phyloP scores from a whole-genome alignment of 2,329 filamentous ascomycete genomes.

The Calonectria honghensis region DNA sequence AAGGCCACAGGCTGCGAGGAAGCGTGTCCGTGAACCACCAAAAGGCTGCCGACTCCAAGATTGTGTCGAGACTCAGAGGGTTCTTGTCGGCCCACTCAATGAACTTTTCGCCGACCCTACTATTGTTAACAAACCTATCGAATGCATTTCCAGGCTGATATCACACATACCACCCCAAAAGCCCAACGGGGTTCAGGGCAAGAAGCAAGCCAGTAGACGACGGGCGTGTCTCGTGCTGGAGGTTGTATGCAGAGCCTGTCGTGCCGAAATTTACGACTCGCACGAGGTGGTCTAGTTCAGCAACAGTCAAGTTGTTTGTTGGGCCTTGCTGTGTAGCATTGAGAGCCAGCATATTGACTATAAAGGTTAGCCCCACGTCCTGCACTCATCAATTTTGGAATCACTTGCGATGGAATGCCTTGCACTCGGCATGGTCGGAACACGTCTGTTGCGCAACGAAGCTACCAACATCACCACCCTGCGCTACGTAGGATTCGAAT shows the following conservation, averaged over 20 bases:
- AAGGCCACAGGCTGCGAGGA: neutral
- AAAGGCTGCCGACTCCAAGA: neutral
- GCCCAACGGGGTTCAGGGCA: neutral
- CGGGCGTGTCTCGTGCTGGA: neutral
- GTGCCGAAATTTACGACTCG: neutral
- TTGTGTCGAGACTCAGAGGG: neutral
- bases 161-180: neutral
- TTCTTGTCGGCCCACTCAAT: neutral
- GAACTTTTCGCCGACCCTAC: neutral
- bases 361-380: neutral
- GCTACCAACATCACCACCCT: conserved; percentile 76
- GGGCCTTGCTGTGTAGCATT: neutral
- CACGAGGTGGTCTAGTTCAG: neutral
- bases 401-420: neutral
- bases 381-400: neutral
- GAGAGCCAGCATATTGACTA: neutral
- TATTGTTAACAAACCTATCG: neutral
- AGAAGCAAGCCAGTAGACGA: neutral
- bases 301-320: neutral
- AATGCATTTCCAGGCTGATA: neutral
- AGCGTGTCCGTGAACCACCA: neutral
- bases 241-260: neutral
- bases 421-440: neutral
- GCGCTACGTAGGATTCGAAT: conserved; percentile 72
- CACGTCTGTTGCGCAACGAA: neutral